Conservation (phyloP, 106 monocot genomes). For the Amphibolis antarctica region DNA sequence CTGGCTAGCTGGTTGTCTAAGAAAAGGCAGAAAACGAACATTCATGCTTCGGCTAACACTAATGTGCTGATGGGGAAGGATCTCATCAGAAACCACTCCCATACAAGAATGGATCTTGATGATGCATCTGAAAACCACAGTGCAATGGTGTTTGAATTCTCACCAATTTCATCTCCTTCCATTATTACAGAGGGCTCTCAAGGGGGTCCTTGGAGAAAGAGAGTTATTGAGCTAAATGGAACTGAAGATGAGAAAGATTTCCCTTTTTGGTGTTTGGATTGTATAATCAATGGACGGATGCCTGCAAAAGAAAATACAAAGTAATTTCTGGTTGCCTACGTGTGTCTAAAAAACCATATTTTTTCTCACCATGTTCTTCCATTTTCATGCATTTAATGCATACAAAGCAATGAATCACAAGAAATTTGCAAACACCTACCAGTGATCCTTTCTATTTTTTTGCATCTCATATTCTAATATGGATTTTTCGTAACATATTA, state of each 20-base stretch:
- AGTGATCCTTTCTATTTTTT: no score
- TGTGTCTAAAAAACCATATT: not conserved
- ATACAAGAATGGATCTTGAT: slow-evolving; percentile 55
- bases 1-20: slow-evolving; percentile 68
- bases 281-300: slow-evolving; percentile 57
- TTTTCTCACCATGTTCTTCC: not conserved
- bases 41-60: slow-evolving; percentile 43
- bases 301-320: slow-evolving; percentile 78
- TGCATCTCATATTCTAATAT: no score
- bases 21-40: slow-evolving; percentile 56
- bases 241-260: slow-evolving; percentile 86
- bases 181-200: slow-evolving; percentile 85
- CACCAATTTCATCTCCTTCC: slow-evolving; percentile 65
- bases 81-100: slow-evolving; percentile 34
- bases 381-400: not conserved
- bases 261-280: slow-evolving; percentile 92
- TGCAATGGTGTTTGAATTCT: slow-evolving; percentile 60
- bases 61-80: slow-evolving; percentile 43
- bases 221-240: slow-evolving; percentile 72
- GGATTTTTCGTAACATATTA: no score
- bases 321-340: slow-evolving; percentile 23
- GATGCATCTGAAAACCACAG: slow-evolving; percentile 45
- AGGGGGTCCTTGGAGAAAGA: slow-evolving; percentile 93
- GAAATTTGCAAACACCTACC: no score
- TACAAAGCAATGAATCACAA: not conserved